A percentile compares a stretch with the other conserved stretches of the same genome.
Conservation (phyloP, 75 land plant species). For the Gnetum montanum region DNA sequence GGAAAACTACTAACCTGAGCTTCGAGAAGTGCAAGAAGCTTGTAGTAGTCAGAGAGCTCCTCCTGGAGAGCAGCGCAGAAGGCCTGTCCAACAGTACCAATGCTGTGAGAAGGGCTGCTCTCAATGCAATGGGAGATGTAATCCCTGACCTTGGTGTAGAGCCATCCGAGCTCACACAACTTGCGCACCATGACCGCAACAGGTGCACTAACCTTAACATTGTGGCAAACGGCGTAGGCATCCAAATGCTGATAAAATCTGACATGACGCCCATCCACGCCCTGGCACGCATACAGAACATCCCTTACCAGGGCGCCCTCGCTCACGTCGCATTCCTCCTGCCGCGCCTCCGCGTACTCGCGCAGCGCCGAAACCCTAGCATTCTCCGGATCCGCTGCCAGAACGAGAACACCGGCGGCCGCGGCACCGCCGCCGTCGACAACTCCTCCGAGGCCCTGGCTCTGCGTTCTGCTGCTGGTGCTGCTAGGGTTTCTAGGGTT, state of each 20-base stretch:
- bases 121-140: conserved; percentile 66
- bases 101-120: conserved; percentile 55
- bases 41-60: conserved; percentile 87
- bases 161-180: conserved; percentile 91
- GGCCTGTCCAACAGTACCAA: conserved; percentile 96
- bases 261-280: conserved; percentile 82
- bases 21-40: conserved; percentile 84
- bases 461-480: not conserved
- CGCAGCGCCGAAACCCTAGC: conserved; percentile 51
- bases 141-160: conserved; percentile 67
- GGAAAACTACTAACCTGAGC: too few species aligned
- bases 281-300: conserved; percentile 89
- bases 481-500: not conserved
- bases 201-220: conserved; percentile 44
- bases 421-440: conserved; percentile 11
- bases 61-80: conserved; percentile 89
- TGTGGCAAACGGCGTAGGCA: conserved; percentile 54
- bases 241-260: conserved; percentile 50
- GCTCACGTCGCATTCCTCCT: conserved; percentile 59
- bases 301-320: conserved; percentile 85
- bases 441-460: not conserved
- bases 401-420: conserved; percentile 58
- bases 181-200: conserved; percentile 51
- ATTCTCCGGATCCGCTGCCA: conserved; percentile 71
- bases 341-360: conserved; percentile 53